A percentile compares a stretch with the other conserved stretches of the same genome.
phyloP scores from a whole-genome alignment of 2,329 filamentous ascomycete species.

The Botrytis cinerea region DNA sequence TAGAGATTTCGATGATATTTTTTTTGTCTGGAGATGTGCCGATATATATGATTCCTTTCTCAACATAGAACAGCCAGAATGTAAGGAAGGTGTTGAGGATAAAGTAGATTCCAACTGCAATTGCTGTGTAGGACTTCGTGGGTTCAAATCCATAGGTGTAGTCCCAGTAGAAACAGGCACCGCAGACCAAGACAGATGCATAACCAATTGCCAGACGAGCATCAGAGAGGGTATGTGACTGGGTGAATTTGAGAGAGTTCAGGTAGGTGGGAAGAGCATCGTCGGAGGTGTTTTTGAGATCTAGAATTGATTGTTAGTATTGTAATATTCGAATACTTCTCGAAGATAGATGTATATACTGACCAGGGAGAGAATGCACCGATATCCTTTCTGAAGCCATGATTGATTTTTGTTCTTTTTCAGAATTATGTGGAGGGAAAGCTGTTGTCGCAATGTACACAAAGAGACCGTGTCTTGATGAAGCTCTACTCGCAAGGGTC shows the following conservation, averaged over 20 bases:
- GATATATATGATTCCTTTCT: constrained; percentile 79
- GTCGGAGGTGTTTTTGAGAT: constrained; percentile 95
- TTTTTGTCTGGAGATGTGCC: constrained; percentile 60
- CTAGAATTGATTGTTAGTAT: constrained; percentile 49
- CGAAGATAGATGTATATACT: constrained; percentile 26
- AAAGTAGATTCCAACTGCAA: constrained; percentile 78
- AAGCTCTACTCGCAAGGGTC: constrained; percentile 25
- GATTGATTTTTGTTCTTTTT: constrained; percentile 13
- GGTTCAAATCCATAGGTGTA: constrained; percentile 86
- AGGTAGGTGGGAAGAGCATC: constrained; percentile 94
- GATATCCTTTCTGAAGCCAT: constrained; percentile 25
- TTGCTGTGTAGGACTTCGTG: constrained; percentile 79
- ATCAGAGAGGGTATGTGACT: constrained; percentile 79
- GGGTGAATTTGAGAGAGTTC: constrained; percentile 80
- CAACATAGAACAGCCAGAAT: constrained; percentile 81
- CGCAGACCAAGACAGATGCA: constrained; percentile 75
- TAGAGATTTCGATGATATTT: constrained; percentile 72
- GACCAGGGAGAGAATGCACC: constrained; percentile 25
- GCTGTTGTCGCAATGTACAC: constrained; percentile 18
- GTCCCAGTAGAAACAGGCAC: constrained; percentile 85
- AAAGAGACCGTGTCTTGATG: constrained; percentile 41
- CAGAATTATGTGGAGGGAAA: constrained; percentile 18
- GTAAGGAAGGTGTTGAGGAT: constrained; percentile 76
- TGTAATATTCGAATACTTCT: neutral
- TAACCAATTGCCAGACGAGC: constrained; percentile 84